These are phyloP conservation scores for Lodderomyces jiufengensis DNA, from an alignment of 1,139 yeast species.

Conservation along the genomic window DNA sequence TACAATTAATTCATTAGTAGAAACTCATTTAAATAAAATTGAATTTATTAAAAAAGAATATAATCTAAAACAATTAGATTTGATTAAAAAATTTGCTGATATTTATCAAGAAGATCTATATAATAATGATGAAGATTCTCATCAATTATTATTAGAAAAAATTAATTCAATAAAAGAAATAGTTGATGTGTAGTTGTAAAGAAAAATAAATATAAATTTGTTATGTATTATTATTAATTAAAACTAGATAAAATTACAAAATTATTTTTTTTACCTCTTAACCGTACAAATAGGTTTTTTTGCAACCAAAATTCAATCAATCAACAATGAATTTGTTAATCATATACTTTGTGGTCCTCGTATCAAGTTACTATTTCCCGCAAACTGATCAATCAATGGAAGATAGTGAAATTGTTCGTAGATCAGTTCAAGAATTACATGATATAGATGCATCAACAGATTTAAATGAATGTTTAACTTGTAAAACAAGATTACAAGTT, in stretches of 20 bases:
- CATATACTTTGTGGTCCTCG: not conserved
- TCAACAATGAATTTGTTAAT: slow-evolving; percentile 2
- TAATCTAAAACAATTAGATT: slow-evolving; percentile 15
- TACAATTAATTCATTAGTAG: slow-evolving; percentile 14
- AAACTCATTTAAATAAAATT: slow-evolving; percentile 12
- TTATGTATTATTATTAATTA: not conserved
- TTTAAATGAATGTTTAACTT: slow-evolving; percentile 31
- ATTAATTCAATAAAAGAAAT: slow-evolving; percentile 4
- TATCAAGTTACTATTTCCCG: slow-evolving; percentile 10
- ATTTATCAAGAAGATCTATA: slow-evolving; percentile 8
- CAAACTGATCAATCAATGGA: slow-evolving; percentile 12
- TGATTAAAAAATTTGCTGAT: slow-evolving; percentile 15
- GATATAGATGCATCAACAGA: slow-evolving; percentile 20
- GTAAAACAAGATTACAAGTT: slow-evolving; percentile 36
- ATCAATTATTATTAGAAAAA: slow-evolving; percentile 4
- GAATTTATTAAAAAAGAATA: slow-evolving; percentile 15
- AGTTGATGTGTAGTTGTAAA: not conserved
- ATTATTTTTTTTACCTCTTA: not conserved
- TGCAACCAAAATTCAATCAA: slow-evolving; percentile 4
- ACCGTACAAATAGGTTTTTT: too few relatives aligned
- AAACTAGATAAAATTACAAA: not conserved
- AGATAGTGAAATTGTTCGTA: slow-evolving; percentile 16
- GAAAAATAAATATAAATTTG: not conserved
- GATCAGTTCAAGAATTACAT: slow-evolving; percentile 18
- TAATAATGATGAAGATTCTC: slow-evolving; percentile 3